Conservation (phyloP, 2,329 filamentous ascomycete species). For the Fusarium sp. region DNA sequence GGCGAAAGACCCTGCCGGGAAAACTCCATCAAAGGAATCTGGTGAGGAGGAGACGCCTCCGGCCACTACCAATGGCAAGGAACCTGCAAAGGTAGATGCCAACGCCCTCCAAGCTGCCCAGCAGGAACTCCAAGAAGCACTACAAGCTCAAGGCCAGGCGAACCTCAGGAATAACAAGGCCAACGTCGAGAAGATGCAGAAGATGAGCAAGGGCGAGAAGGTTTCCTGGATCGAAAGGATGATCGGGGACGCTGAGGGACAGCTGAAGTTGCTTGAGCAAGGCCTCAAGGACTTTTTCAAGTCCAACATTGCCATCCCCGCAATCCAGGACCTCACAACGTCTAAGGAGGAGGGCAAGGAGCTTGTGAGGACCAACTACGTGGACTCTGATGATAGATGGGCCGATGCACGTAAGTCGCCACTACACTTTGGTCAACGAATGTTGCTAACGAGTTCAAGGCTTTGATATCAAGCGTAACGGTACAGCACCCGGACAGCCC, state of each 20-base stretch:
- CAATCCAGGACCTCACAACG: background rate
- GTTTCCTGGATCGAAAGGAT: background rate
- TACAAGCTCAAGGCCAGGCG: background rate
- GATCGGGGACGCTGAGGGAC: background rate
- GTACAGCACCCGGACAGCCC: background rate
- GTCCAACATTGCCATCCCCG: background rate
- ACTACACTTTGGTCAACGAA: background rate
- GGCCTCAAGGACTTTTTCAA: background rate
- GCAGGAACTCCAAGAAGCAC: background rate
- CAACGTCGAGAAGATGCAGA: background rate
- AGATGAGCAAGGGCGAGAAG: background rate
- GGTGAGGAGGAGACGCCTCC: too few species aligned
- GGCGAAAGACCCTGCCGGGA: too few species aligned
- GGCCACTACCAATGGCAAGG: background rate
- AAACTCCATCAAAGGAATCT: too few species aligned
- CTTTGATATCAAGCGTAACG: background rate
- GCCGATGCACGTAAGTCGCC: background rate
- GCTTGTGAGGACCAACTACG: background rate
- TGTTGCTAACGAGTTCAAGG: background rate
- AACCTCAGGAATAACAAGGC: background rate
- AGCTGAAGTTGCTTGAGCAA: background rate
- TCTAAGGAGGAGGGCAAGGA: background rate
- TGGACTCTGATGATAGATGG: background rate
- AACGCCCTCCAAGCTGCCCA: background rate
- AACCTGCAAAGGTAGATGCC: background rate